Evolutionary conservation across 176 grass and related monocot genomes (phyloP).

Genomic region (Oryza glumipatula): DNA sequence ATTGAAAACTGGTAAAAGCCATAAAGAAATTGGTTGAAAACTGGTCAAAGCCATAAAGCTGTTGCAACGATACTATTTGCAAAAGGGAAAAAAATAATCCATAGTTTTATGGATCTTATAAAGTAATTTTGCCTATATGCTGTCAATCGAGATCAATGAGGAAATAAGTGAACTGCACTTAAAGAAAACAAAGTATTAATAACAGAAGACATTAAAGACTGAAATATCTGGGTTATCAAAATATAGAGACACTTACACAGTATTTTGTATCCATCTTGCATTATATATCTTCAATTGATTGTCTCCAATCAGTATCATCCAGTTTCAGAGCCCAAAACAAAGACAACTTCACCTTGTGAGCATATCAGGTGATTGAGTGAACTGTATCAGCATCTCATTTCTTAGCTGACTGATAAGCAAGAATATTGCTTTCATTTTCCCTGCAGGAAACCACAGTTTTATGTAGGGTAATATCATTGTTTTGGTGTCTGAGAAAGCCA

Average conservation of each 20-base stretch:
- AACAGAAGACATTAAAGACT: neutral
- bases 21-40: too few relatives aligned
- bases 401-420: conserved; percentile 56
- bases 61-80: neutral
- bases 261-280: neutral
- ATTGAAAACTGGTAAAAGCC: neutral
- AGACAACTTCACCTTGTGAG: conserved; percentile 37
- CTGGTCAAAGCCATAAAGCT: neutral
- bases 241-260: conserved; percentile 4
- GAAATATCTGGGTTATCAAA: neutral
- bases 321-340: conserved; percentile 20
- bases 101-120: neutral
- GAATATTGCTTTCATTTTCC: conserved; percentile 45
- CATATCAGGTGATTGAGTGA: neutral
- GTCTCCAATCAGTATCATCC: conserved; percentile 15
- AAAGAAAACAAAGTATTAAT: neutral
- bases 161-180: neutral
- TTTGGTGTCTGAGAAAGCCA: conserved; percentile 51
- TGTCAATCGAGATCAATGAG: neutral
- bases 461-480: conserved; percentile 37
- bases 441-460: conserved; percentile 45
- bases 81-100: neutral
- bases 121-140: neutral
- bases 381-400: conserved; percentile 48
- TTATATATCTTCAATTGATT: conserved; percentile 25